phyloP scores from a whole-genome alignment of 139 green algal species.

The Zygnema cylindricum region DNA sequence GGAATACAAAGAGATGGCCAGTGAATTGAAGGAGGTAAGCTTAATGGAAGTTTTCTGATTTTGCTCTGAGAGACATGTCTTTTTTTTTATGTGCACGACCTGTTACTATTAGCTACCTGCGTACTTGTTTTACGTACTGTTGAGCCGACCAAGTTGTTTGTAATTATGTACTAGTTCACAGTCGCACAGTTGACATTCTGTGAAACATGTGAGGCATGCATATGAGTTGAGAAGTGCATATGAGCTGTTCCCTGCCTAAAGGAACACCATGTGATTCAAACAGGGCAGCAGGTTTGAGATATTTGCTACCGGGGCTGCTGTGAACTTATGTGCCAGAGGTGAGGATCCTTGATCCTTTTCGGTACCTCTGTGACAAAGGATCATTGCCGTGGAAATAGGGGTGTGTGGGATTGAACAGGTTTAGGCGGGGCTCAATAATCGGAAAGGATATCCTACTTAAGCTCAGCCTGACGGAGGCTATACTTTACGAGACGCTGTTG shows the following conservation, averaged over 20 bases:
- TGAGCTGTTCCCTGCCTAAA: not conserved
- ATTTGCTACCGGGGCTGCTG: not conserved
- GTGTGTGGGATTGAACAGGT: no score
- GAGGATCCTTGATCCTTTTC: not conserved
- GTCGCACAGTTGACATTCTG: not conserved
- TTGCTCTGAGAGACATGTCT: no score
- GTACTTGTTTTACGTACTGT: no score
- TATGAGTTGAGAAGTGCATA: not conserved
- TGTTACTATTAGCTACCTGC: no score
- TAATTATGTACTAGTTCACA: not conserved
- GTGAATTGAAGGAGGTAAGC: conserved; percentile 53
- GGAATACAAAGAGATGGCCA: conserved; percentile 50
- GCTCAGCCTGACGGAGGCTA: no score
- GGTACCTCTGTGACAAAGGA: not conserved
- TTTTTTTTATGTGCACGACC: no score
- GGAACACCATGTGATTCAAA: not conserved
- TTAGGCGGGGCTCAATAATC: no score
- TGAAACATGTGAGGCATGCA: not conserved
- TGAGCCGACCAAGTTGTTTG: no score
- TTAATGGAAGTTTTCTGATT: no score
- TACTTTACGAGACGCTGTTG: no score
- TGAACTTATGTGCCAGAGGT: not conserved
- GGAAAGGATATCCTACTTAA: no score
- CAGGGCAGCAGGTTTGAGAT: not conserved
- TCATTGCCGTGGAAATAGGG: no score